Evolutionary conservation across 345 rosid species (phyloP), one percentile per base, ranked within the genome.

Genomic region (Melastoma malabathricum): DNA sequence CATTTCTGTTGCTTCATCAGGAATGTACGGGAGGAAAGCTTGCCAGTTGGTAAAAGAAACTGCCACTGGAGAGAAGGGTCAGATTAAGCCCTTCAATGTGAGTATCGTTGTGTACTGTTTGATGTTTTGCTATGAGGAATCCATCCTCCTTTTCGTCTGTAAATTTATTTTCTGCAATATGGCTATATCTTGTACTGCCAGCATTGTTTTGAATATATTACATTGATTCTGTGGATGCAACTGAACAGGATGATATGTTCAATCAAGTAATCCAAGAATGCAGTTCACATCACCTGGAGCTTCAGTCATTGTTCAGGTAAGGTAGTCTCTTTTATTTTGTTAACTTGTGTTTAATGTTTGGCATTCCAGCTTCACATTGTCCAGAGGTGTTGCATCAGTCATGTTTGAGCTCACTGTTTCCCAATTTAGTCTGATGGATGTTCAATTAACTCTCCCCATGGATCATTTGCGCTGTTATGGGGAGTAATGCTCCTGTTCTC

Each of bases 251-350:
- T 46, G 80, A 83, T 56, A 74, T 80, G 46, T 72, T 75, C 48
- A 78, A 80, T 13, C 73, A 72, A 63, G 76, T 76, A 1, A 55
- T 72, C 16, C 76, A 75, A 66, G 84, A 80, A 61, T 77, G 92
- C 43, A 65, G 62, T 44, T 72, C 77, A 34, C 81, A 80, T 70
- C 74, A 80, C 54, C 70, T 56, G 29, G 75, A 69, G 27, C 73
- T 80, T 48, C 87, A 80, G 69, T 72, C 84, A 12, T 65, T 73
- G 60, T 75, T 80, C 46, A 72, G 82, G 92, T 77, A 55, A 44
- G n/a, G n/a, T n/a, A n/a, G n/a, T n/a, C n/a, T 52, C 45, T 25
- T 47, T 17, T 48, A 56, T 49, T 38, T 19, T 22, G 4, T 22
- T 22, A 4, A 3, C 16, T 51, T 9, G 7, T 38, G 13, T 18